Evolutionary conservation across 805 yeast genomes (phyloP).

Genomic region (Pichia deserticola): DNA sequence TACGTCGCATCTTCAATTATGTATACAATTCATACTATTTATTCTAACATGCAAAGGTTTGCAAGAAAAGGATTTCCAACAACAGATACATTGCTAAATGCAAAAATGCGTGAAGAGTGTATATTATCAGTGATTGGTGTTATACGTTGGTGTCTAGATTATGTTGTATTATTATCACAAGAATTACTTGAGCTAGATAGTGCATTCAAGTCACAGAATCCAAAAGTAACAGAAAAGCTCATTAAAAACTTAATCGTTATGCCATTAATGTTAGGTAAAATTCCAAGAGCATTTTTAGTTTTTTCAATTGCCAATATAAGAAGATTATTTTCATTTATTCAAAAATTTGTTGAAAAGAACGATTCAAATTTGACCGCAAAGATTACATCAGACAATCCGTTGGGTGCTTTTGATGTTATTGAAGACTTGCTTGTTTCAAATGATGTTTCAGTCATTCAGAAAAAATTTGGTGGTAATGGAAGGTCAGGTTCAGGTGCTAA

Average conservation of each 20-base stretch:
- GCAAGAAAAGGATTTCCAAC: slow-evolving; percentile 46
- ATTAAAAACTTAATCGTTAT: slow-evolving; percentile 35
- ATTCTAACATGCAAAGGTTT: slow-evolving; percentile 55
- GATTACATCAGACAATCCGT: slow-evolving; percentile 25
- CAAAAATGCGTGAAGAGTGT: slow-evolving; percentile 50
- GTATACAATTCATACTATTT: slow-evolving; percentile 51
- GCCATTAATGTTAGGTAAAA: slow-evolving; percentile 58
- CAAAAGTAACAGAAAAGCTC: slow-evolving; percentile 15
- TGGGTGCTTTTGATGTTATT: slow-evolving; percentile 24
- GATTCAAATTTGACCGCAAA: slow-evolving; percentile 28
- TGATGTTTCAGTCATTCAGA: slow-evolving; percentile 19
- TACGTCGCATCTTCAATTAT: slow-evolving; percentile 64
- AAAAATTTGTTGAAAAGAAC: slow-evolving; percentile 48
- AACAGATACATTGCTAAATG: slow-evolving; percentile 36
- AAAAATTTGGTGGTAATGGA: slow-evolving; percentile 4
- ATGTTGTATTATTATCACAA: slow-evolving; percentile 63
- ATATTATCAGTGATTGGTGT: slow-evolving; percentile 65
- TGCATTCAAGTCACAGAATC: slow-evolving; percentile 21
- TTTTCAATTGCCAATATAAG: slow-evolving; percentile 62
- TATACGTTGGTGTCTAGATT: slow-evolving; percentile 80
- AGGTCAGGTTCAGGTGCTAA: slow-evolving; percentile 1
- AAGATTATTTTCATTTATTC: slow-evolving; percentile 49
- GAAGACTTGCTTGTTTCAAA: slow-evolving; percentile 22
- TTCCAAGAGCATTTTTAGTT: slow-evolving; percentile 59
- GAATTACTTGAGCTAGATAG: slow-evolving; percentile 49